Evolutionary conservation across 2,329 filamentous ascomycete species (phyloP).

Genomic region (Sporothrix sp.): DNA sequence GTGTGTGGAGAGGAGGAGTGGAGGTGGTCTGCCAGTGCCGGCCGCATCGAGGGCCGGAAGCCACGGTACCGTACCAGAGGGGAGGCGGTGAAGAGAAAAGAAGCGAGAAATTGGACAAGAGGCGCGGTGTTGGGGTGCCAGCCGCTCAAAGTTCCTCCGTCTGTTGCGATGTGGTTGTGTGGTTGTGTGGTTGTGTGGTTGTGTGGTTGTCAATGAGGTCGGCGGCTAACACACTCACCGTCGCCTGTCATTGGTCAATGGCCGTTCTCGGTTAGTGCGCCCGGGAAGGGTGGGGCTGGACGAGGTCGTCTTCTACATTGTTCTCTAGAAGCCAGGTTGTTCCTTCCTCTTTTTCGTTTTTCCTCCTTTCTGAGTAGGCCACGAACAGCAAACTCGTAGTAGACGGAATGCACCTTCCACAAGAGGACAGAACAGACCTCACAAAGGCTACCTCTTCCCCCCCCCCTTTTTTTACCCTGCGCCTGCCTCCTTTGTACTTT

Average conservation of each 20-base stretch:
- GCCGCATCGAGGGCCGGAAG: background rate
- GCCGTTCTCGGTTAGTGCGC: background rate
- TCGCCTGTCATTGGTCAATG: conserved; percentile 3
- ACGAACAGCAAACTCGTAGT: too few relatives aligned
- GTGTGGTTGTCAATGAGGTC: background rate
- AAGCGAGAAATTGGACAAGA: background rate
- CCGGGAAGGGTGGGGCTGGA: background rate
- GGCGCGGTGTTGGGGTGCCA: background rate
- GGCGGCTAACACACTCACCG: conserved; percentile 2
- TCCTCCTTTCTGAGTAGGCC: too few relatives aligned
- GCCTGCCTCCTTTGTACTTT: background rate
- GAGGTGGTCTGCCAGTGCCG: background rate
- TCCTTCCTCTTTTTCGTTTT: background rate
- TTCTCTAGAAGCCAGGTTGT: background rate
- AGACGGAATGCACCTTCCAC: too few relatives aligned
- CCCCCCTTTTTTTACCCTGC: background rate
- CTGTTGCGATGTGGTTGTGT: background rate
- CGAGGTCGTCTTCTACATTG: background rate
- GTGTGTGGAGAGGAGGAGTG: background rate
- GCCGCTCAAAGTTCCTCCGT: background rate
- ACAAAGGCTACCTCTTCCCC: background rate
- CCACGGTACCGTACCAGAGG: background rate
- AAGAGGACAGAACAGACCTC: too few relatives aligned
- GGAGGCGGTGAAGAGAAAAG: background rate
- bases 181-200: background rate